Conservation (phyloP, 2,329 filamentous ascomycete genomes). For the Aspergillus vadensis region DNA sequence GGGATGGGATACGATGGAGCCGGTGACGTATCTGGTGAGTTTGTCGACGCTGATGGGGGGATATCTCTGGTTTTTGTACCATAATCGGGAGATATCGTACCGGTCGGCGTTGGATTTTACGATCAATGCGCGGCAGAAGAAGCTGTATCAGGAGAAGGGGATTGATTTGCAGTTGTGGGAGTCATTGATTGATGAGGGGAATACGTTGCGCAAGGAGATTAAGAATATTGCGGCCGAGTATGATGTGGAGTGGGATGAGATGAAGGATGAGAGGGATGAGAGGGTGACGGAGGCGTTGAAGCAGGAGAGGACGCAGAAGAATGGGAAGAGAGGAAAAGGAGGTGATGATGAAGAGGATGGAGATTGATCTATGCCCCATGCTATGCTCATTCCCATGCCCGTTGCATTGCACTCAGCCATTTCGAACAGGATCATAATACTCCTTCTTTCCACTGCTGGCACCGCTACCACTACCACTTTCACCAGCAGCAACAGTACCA, state of each 20-base stretch:
- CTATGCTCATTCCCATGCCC: no score
- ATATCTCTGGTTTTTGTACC: conserved; percentile 91
- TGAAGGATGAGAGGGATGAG: conserved; percentile 68
- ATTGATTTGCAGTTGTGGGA: conserved; percentile 81
- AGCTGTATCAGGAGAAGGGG: conserved; percentile 72
- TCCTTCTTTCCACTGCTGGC: conserved; percentile 33
- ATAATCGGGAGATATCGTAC: conserved; percentile 87
- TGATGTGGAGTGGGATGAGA: conserved; percentile 86
- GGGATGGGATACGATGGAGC: conserved; percentile 91
- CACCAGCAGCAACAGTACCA: background rate
- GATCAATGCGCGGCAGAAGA: conserved; percentile 73
- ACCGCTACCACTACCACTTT: conserved; percentile 20
- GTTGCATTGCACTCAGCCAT: conserved; percentile 23
- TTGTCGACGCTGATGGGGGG: conserved; percentile 82
- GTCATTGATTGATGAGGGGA: conserved; percentile 74
- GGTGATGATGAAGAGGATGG: conserved; percentile 11
- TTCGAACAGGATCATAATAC: conserved; percentile 47
- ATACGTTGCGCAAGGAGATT: conserved; percentile 75
- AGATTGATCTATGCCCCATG: background rate
- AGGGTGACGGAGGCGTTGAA: conserved; percentile 56
- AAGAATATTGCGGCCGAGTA: conserved; percentile 81
- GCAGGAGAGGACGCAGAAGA: conserved; percentile 49
- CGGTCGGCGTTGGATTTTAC: conserved; percentile 85
- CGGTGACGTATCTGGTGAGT: conserved; percentile 86
- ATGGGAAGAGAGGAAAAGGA: conserved; percentile 15